These are phyloP conservation scores for Dryas drummondii DNA, from an alignment of 306 rosid genomes.

Conservation along the genomic window DNA sequence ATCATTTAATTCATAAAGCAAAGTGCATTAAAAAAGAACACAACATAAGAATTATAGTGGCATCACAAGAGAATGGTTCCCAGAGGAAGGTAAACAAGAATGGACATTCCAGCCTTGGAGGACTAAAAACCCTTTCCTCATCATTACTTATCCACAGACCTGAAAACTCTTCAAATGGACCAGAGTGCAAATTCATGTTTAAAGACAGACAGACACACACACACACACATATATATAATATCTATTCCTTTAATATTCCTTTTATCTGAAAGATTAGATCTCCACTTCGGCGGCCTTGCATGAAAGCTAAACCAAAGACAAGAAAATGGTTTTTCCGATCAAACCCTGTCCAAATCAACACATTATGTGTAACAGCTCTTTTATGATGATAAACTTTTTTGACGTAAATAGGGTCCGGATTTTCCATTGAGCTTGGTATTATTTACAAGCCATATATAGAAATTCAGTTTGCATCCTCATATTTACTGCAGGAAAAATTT, in stretches of 20 bases:
- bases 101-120: background rate
- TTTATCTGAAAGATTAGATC: background rate
- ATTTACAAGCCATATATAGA: background rate
- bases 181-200: background rate
- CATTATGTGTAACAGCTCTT: background rate
- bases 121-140: background rate
- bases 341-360: background rate
- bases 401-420: background rate
- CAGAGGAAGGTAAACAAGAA: background rate
- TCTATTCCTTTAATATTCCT: background rate
- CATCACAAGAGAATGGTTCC: background rate
- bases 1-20: background rate
- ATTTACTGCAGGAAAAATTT: background rate
- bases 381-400: background rate
- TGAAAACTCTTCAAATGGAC: background rate
- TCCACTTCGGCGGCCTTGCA: background rate
- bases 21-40: background rate
- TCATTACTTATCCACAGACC: background rate
- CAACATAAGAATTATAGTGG: background rate
- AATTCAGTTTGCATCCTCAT: background rate
- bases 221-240: no score
- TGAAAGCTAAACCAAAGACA: background rate
- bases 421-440: background rate
- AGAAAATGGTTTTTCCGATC: background rate
- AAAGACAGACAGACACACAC: background rate